These are phyloP conservation scores for Syzygium jambos DNA, from an alignment of 345 rosid genomes.

Conservation along the genomic window DNA sequence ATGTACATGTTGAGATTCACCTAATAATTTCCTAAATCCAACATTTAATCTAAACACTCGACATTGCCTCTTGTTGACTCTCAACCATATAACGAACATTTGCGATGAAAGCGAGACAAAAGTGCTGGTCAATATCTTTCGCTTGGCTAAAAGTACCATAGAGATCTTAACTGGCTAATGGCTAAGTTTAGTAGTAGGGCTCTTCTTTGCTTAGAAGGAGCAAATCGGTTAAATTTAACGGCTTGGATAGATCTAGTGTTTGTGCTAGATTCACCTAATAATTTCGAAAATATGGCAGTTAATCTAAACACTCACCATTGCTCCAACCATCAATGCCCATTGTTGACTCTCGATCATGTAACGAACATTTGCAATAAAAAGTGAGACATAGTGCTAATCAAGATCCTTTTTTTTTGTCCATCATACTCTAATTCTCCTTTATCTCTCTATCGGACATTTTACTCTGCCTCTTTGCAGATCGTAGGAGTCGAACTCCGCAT, in stretches of 20 bases:
- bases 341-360: neutral
- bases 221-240: neutral
- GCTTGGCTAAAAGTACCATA: neutral
- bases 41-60: neutral
- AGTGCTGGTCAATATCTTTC: neutral
- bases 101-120: neutral
- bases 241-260: neutral
- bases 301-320: neutral
- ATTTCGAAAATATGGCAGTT: neutral
- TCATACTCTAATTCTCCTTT: no score
- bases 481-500: no score
- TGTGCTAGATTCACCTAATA: neutral
- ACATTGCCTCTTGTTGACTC: neutral
- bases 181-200: neutral
- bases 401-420: neutral
- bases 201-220: neutral
- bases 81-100: neutral
- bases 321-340: rapidly evolving
- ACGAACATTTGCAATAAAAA: no score
- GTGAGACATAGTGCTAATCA: neutral
- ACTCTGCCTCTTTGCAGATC: no score
- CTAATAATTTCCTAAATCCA: neutral
- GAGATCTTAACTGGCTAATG: neutral
- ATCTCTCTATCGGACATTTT: no score
- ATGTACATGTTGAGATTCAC: neutral